Base-by-base conservation (phyloP, 2,329 filamentous ascomycete species). In the Talaromyces rugulosus region DNA sequence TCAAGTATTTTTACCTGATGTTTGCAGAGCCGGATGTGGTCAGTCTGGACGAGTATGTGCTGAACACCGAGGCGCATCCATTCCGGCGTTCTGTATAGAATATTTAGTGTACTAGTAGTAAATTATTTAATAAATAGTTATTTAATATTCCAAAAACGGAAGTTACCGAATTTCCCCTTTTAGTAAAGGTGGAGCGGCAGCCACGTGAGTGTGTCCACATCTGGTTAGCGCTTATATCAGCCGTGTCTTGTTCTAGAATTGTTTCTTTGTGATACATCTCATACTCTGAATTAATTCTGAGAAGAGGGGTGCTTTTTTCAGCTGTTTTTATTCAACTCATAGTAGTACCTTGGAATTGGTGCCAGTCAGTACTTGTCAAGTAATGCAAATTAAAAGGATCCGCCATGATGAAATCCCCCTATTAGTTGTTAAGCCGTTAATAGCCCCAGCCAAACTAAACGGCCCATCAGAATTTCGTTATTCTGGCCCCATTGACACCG, bases 1-100 rank as follows among this genome's bases (percentile, higher is more conserved):
- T 96, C 68, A 97, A 96, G 80, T 96, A 96, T 72, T 96, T 95
- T 67, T 96, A 92, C 73, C 75, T 96, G 61, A 81, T 96, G 56
- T 96, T 90, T 73, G 86, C 86, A 27, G 83, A 87, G 61, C 87
- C 89, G 0, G 80, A 83, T n/a, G 68, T 87, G 33, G 78, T 90
- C 47, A 88, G 81, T 69, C 73, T 91, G 69, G 89, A 92, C 72
- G 83, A 89, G 8, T 91, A 81, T 72, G 86, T 91, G 44, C 76
- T 89, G 70, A 85, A 83, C 67, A 84, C 82, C 0, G 82, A 83
- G 65, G 82, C 82, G 40, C 82, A 85, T 74, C 80, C 81, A 14
- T 75, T 84, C 62, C 74, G 72, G 63, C 71, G 77, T 52, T 77
- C 78, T 55, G 27, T 52, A 40, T 40, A 40, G 36, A 40, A 23